Evolutionary conservation across 2,329 filamentous ascomycete genomes (phyloP), one percentile per base, ranked within the genome.

Genomic region (Neopestalotiopsis sp.): DNA sequence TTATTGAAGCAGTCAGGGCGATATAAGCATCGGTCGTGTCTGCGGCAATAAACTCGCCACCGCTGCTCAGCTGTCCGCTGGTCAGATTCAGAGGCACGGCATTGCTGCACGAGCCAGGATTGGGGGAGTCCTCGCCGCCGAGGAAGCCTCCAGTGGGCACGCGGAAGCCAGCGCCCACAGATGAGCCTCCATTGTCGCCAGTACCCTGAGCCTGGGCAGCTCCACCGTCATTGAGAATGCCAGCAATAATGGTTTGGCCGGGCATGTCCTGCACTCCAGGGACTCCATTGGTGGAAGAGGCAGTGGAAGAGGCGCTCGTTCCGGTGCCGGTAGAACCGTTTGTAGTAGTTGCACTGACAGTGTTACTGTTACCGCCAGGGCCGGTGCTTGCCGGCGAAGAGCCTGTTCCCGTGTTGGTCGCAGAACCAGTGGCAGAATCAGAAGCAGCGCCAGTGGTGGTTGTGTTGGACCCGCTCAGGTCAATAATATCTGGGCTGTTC

Each of bases 71-170:
- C 40, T 58, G 24, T 12, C 77, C 77, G 63, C 68, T 14, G 0
- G 53, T 45, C n/a, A 79, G 61, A 24, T 61, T 61, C 71, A 78
- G 79, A 30, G 67, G 38, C 0, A 71, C 72, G 0, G 77, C 77
- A 40, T 69, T 34, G 40, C 61, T 59, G 70, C 77, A 79, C 45
- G 70, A 68, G 6, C 17, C 24, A 1, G 74, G 71, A 69, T 73
- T 73, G 65, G 56, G 56, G 20, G 71, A 69, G 5, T 71, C 70
- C n/a, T 72, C 73, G 56, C 66, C 70, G 56, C 72, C 75, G 53
- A 78, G 42, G 69, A 76, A 78, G 45, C 72, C 67, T 4, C 67
- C 53, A 20, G 28, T 34, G 7, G 45, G 45, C n/a, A 2, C 6
- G 4, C 45, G 45, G 45, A 53, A 53, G 14, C 57, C 32, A 17